Evolutionary conservation across 768 basidiomycete genomes (phyloP), one percentile per base, ranked within the genome.

Genomic region (Termitomyces titanicus): DNA sequence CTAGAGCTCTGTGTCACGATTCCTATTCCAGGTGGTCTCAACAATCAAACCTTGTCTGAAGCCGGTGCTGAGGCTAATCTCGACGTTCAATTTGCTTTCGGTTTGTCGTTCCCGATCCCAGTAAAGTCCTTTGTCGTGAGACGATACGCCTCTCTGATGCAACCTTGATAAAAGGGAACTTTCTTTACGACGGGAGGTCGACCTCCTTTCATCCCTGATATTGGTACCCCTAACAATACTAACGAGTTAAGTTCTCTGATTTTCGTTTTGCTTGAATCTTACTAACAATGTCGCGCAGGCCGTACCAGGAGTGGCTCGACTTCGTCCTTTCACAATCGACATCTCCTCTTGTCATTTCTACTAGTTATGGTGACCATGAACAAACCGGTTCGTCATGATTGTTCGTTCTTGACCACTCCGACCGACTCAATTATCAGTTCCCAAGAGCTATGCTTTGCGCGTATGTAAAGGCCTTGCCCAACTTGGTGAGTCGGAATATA

Each of bases 281-380:
- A 25, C 31, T 53, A 24, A 54, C 18, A 29, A 5, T 8, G 17
- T 25, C 22, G 35, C 12, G 18, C 31, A 70, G 70, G 49, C 70
- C 73, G 5, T 73, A 72, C 46, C 56, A 61, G 15, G 70, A 70
- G 5, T 89, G 87, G 87, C 64, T 89, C 9, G 74, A 85, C 45
- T 83, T 76, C 46, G 61, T 89, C 17, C 69, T 80, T 2, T 61
- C 63, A 20, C 75, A 80, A 6, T 52, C 68, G 2, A 67, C 70
- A 24, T 66, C 78, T 3, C 84, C 86, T 7, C 76, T 80, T 61
- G 77, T 79, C 3, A 85, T 89, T 25, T 84, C 85, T 1, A 88
- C 83, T 0, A 85, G 83, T 61, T 89, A 89, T 62, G 83, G 77
- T 5, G 87, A 89, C 45, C 77, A 82, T 51, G 88, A 89, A 51